A percentile compares a stretch with the other conserved stretches of the same genome.
Conservation (phyloP, 2,329 filamentous ascomycete genomes). For the Aureobasidium sp. region DNA sequence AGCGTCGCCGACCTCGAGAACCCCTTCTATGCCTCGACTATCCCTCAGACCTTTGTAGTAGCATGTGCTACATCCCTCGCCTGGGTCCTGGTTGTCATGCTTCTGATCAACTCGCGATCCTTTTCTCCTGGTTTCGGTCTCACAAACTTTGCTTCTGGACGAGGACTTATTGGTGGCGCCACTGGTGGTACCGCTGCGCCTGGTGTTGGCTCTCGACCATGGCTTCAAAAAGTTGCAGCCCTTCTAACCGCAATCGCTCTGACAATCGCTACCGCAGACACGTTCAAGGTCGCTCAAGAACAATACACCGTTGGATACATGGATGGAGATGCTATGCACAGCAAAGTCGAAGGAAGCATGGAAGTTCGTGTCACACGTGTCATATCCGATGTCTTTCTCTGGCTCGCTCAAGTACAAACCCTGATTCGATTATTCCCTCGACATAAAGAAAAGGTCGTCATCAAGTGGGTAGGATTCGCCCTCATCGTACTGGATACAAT, state of each 20-base stretch:
- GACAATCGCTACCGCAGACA: slow-evolving; percentile 87
- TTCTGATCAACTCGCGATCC: slow-evolving; percentile 89
- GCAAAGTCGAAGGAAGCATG: slow-evolving; percentile 70
- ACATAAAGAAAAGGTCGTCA: slow-evolving; percentile 94
- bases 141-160: slow-evolving; percentile 48
- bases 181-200: slow-evolving; percentile 59
- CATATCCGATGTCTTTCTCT: slow-evolving; percentile 92
- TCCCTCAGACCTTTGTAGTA: slow-evolving; percentile 87
- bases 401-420: slow-evolving; percentile 96
- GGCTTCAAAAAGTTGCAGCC: slow-evolving; percentile 69
- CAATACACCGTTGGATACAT: slow-evolving; percentile 76
- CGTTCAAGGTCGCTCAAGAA: slow-evolving; percentile 70
- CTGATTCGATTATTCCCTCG: slow-evolving; percentile 91
- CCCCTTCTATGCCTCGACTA: slow-evolving; percentile 88
- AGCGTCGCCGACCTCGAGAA: slow-evolving; percentile 62
- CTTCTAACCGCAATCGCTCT: slow-evolving; percentile 66
- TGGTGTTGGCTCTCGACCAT: slow-evolving; percentile 82
- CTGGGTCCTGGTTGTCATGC: slow-evolving; percentile 87
- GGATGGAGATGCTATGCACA: slow-evolving; percentile 67
- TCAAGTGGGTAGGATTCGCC: slow-evolving; percentile 96
- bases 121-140: slow-evolving; percentile 72
- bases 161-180: slow-evolving; percentile 78
- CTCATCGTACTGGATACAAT: slow-evolving; percentile 84
- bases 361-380: slow-evolving; percentile 86
- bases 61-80: slow-evolving; percentile 87